Evolutionary conservation across 257 asterid species (phyloP).

Genomic region (Salvia rosmarinus): DNA sequence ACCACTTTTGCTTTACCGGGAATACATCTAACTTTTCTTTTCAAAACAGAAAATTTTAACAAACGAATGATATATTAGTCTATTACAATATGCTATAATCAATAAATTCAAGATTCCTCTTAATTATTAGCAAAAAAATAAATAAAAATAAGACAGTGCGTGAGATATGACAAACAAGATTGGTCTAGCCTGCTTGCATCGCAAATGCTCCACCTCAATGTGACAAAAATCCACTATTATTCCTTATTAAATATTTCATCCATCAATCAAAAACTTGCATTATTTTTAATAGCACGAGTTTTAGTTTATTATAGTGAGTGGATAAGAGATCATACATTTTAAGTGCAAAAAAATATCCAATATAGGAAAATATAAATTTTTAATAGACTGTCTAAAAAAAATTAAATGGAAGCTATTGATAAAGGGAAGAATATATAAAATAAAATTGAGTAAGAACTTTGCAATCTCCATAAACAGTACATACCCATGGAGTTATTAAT

Average conservation of each 20-base stretch:
- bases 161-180: background rate
- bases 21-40: background rate
- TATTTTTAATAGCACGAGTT: too few species aligned
- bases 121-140: background rate
- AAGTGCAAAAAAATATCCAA: too few species aligned
- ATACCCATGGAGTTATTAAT: background rate
- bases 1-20: background rate
- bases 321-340: too few species aligned
- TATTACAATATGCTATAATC: background rate
- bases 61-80: background rate
- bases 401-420: too few species aligned
- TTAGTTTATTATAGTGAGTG: too few species aligned
- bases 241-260: too few species aligned
- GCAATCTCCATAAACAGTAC: background rate
- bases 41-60: background rate
- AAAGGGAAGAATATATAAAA: too few species aligned
- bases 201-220: constrained; percentile 20
- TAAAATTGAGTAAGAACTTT: background rate
- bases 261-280: too few species aligned
- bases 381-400: too few species aligned
- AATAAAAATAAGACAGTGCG: too few species aligned
- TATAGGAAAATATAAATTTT: too few species aligned
- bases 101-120: background rate
- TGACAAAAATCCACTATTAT: background rate
- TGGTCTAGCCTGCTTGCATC: background rate